phyloP scores from a whole-genome alignment of 2,329 filamentous ascomycete species.

The Sclerotinia spermophila region DNA sequence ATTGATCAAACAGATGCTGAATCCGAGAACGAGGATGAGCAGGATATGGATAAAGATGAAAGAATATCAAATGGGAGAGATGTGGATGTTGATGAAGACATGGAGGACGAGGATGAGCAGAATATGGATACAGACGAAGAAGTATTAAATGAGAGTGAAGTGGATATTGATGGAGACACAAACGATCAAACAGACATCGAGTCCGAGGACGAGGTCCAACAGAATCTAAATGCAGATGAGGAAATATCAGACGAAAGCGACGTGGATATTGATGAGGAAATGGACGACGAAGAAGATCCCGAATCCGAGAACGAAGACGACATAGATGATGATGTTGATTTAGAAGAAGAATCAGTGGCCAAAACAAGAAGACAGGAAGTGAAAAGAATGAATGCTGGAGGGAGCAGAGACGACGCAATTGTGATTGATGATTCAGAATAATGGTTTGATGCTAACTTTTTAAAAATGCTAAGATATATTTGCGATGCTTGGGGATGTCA shows the following conservation, averaged over 20 bases:
- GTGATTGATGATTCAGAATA: constrained; percentile 4
- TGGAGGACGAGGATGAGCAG: neutral
- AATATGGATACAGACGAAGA: neutral
- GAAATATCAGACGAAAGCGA: neutral
- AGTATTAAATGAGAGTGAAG: neutral
- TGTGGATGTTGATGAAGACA: too few relatives aligned
- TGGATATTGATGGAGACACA: neutral
- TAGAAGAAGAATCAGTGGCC: neutral
- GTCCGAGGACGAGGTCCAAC: neutral
- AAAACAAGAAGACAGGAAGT: neutral
- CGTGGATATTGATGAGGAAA: too few relatives aligned
- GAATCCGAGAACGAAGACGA: neutral
- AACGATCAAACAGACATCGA: neutral
- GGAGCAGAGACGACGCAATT: neutral
- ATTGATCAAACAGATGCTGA: neutral
- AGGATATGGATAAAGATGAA: neutral
- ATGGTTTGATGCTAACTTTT: too few relatives aligned
- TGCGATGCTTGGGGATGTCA: neutral
- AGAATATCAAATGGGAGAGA: neutral
- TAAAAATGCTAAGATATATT: neutral
- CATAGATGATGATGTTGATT: too few relatives aligned
- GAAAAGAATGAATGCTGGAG: neutral
- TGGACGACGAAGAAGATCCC: neutral
- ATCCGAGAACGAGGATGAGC: neutral
- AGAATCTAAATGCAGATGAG: neutral